Evolutionary conservation across 75 land plant species (phyloP), one percentile per base, ranked within the genome.

Genomic region (Picea sitchensis): DNA sequence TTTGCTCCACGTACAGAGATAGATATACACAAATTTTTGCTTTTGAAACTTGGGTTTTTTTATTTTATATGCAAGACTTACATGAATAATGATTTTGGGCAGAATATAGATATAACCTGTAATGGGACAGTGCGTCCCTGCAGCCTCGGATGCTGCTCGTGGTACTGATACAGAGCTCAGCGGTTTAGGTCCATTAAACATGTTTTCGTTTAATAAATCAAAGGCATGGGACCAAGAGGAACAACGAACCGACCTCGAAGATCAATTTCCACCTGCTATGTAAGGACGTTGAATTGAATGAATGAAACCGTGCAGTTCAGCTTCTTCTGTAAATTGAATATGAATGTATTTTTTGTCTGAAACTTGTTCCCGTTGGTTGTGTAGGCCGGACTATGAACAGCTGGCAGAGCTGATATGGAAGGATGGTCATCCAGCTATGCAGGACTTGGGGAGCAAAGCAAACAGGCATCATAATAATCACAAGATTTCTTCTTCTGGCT

Each of bases 371-470:
- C 12, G 71, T 44, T 71, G 54, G 54, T 18, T 71, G 73, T 44
- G 41, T 44, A 71, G 73, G 73, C 73, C 73, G 47, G 73, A 71
- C 23, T 71, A 41, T 41, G 73, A 44, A 11, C 73, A 76, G 17
- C 83, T 90, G 34, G 88, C 92, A 26, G 92, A 90, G 84, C 83
- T 90, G 76, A 90, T 90, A 20, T 90, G 92, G 92, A 86, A 88
- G 72, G 84, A 90, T 74, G 92, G 92, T 30, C 89, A 90, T 20
- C 67, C 82, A 15, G 78, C 92, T 18, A 77, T 88, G 90, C 92
- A 90, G 76, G 90, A 90, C 18, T 67, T 90, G n/a, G 90, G 86
- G 23, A 74, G 20, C 51, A 71, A 47, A 71, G 73, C 26, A 17
- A 38, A 71, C 21, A 41, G 73, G 51, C 73, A 71, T 41, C 47